Evolutionary conservation across 805 yeast genomes (phyloP).

Genomic region (Kluyveromyces starmeri): DNA sequence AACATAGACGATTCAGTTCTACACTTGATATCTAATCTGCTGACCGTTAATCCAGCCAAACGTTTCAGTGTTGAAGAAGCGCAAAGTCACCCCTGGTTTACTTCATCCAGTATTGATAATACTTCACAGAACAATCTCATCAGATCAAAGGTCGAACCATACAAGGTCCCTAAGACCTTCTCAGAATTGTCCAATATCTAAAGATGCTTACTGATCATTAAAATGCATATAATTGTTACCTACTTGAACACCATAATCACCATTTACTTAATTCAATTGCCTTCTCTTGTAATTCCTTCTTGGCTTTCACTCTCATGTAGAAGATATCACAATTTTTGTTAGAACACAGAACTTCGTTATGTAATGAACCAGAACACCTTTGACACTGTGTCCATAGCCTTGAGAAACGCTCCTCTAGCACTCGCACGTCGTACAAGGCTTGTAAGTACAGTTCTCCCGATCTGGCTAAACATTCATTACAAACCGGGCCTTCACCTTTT

Average conservation of each 20-base stretch:
- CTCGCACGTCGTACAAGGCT: constrained; percentile 71
- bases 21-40: constrained; percentile 53
- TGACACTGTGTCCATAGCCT: constrained; percentile 98
- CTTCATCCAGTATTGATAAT: constrained; percentile 3
- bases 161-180: constrained; percentile 30
- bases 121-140: constrained; percentile 7
- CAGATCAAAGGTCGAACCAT: constrained; percentile 25
- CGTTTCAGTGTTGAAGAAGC: constrained; percentile 81
- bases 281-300: constrained; percentile 34
- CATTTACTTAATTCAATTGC: constrained; percentile 33
- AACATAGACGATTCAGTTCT: constrained; percentile 53
- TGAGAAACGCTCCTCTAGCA: constrained; percentile 72
- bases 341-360: constrained; percentile 91
- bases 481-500: constrained; percentile 62
- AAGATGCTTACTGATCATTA: constrained; percentile 2
- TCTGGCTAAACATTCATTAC: constrained; percentile 63
- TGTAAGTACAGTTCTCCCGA: constrained; percentile 77
- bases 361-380: constrained; percentile 91
- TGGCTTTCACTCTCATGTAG: constrained; percentile 73
- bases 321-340: constrained; percentile 96
- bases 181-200: constrained; percentile 28
- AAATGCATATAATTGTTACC: not conserved
- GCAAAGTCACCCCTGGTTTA: constrained; percentile 83
- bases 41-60: constrained; percentile 55
- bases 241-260: constrained; percentile 13